phyloP scores from a whole-genome alignment of 2,329 filamentous ascomycete genomes.

The Cladosporium sp. region DNA sequence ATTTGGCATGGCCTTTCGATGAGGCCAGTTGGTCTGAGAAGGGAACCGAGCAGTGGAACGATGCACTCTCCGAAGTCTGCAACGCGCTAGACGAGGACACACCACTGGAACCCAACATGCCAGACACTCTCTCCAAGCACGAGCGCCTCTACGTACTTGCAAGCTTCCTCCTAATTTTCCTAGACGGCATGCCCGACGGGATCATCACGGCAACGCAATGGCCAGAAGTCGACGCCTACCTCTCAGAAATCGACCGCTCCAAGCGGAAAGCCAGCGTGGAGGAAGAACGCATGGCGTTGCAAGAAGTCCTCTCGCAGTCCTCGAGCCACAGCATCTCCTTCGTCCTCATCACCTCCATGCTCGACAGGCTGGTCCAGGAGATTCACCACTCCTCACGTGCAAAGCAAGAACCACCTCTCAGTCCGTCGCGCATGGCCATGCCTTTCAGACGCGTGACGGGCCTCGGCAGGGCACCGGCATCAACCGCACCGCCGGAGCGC shows the following conservation, averaged over 20 bases:
- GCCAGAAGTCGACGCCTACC: constrained; percentile 59
- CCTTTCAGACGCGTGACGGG: constrained; percentile 32
- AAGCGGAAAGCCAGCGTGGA: constrained; percentile 45
- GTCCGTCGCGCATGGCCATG: constrained; percentile 31
- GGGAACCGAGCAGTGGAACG: constrained; percentile 37
- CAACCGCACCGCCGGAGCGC: constrained; percentile 50
- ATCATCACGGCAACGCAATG: constrained; percentile 68
- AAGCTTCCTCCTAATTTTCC: constrained; percentile 68
- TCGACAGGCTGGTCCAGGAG: constrained; percentile 57
- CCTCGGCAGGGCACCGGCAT: constrained; percentile 43
- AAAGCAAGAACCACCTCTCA: constrained; percentile 24
- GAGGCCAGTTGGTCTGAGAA: constrained; percentile 44
- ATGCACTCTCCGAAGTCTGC: constrained; percentile 42
- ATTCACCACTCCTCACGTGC: constrained; percentile 33
- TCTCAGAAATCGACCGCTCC: constrained; percentile 46
- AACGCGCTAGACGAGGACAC: constrained; percentile 70
- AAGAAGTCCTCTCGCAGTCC: constrained; percentile 67
- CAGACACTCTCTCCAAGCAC: constrained; percentile 57
- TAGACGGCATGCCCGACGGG: constrained; percentile 71
- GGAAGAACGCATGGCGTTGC: constrained; percentile 56
- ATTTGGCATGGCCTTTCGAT: constrained; percentile 58
- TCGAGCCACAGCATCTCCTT: constrained; percentile 85
- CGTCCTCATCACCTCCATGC: constrained; percentile 76
- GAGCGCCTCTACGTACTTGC: constrained; percentile 70
- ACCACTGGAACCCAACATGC: constrained; percentile 57